These are phyloP conservation scores for Sugiyamaella neomexicana DNA, from an alignment of 1,139 yeast genomes.

Conservation along the genomic window DNA sequence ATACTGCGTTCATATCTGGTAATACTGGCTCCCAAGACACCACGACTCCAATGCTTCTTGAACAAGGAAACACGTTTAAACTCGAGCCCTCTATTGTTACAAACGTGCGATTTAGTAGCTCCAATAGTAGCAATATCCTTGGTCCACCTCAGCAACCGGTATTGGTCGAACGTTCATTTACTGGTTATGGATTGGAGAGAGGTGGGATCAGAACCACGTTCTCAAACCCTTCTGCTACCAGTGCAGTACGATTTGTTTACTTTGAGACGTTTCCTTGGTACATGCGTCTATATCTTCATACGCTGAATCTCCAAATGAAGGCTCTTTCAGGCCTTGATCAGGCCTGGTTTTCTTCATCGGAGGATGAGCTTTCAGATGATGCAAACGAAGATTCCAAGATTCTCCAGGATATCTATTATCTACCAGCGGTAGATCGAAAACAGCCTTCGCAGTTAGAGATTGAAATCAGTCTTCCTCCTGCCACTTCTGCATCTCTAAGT, in stretches of 20 bases:
- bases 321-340: constrained; percentile 26
- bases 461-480: constrained; percentile 61
- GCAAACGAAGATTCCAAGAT: constrained; percentile 34
- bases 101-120: constrained; percentile 44
- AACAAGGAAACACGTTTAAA: constrained; percentile 21
- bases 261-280: constrained; percentile 94
- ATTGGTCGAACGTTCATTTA: constrained; percentile 75
- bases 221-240: constrained; percentile 56
- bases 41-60: background rate
- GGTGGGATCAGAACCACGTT: constrained; percentile 86
- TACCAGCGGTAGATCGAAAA: constrained; percentile 76
- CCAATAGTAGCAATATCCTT: constrained; percentile 33
- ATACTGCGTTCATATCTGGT: constrained; percentile 8
- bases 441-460: constrained; percentile 86
- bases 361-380: constrained; percentile 18
- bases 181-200: constrained; percentile 87
- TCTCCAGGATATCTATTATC: constrained; percentile 58
- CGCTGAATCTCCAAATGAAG: constrained; percentile 44
- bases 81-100: constrained; percentile 30
- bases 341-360: background rate
- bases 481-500: constrained; percentile 59
- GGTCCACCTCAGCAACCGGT: constrained; percentile 60
- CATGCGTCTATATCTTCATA: constrained; percentile 77
- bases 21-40: constrained; percentile 4
- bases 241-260: constrained; percentile 55